A percentile compares a stretch with the other conserved stretches of the same genome.
Conservation (phyloP, 352 stramenopile species). For the Pythium dissimile region DNA sequence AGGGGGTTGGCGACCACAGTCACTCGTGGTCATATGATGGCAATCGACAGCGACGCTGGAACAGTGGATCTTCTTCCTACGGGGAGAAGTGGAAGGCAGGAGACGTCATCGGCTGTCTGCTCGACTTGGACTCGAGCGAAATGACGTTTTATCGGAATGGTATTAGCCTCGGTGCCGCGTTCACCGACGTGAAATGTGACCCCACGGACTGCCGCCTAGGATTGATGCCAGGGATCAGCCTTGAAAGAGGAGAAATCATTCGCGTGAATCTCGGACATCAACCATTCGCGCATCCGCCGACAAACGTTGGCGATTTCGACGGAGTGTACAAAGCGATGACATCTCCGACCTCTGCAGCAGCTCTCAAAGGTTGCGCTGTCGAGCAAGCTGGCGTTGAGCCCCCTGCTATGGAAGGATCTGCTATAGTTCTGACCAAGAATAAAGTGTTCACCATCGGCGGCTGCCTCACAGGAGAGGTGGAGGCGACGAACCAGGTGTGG, state of each 20-base stretch:
- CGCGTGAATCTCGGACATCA: slow-evolving; percentile 81
- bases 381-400: not conserved
- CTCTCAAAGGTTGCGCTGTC: slow-evolving; percentile 27
- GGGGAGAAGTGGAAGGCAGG: slow-evolving; percentile 90
- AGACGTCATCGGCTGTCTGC: slow-evolving; percentile 89
- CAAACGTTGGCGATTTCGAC: slow-evolving; percentile 58
- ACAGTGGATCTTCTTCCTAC: slow-evolving; percentile 85
- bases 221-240: slow-evolving; percentile 84
- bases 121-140: slow-evolving; percentile 76
- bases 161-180: slow-evolving; percentile 77
- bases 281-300: slow-evolving; percentile 71
- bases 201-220: slow-evolving; percentile 46
- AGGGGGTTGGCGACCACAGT: slow-evolving; percentile 88
- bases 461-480: slow-evolving; percentile 7
- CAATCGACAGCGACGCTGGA: slow-evolving; percentile 89
- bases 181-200: slow-evolving; percentile 59
- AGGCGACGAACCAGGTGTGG: slow-evolving; percentile 62
- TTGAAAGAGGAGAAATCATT: slow-evolving; percentile 86
- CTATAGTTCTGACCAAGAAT: slow-evolving; percentile 51
- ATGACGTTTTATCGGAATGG: slow-evolving; percentile 90
- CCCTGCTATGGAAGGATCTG: slow-evolving; percentile 45
- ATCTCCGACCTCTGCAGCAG: slow-evolving; percentile 35
- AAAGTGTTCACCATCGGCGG: slow-evolving; percentile 80
- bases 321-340: slow-evolving; percentile 56
- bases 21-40: slow-evolving; percentile 94